A percentile compares a stretch with the other conserved stretches of the same genome.
These are phyloP conservation scores for Pyrrhoderma noxium DNA, from an alignment of 1,284 basidiomycete species.

Conservation along the genomic window DNA sequence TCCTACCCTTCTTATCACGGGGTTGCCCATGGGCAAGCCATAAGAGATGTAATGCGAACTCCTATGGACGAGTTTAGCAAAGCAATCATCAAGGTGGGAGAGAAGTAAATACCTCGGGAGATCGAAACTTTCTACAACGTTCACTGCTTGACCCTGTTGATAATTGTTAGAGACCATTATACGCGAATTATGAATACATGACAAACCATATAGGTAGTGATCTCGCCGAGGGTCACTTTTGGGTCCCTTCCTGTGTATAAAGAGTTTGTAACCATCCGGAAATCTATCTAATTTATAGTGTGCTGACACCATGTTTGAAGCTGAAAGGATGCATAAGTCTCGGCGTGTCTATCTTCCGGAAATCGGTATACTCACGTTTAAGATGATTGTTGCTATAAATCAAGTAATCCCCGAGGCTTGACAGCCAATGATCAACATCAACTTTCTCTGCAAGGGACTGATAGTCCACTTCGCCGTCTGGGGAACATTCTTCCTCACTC, in stretches of 20 bases:
- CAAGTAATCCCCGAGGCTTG: conserved; percentile 7
- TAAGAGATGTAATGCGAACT: conserved; percentile 16
- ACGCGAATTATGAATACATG: neutral
- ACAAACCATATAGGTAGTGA: conserved; percentile 14
- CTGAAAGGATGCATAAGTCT: too few species aligned
- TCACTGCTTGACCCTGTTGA: conserved; percentile 11
- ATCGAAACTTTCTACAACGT: conserved; percentile 10
- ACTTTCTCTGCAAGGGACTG: conserved; percentile 8
- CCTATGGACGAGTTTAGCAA: conserved; percentile 1
- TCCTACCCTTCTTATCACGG: conserved; percentile 1
- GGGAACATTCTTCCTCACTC: neutral
- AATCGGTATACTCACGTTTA: neutral
- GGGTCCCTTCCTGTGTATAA: conserved; percentile 9
- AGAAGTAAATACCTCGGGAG: conserved; percentile 6
- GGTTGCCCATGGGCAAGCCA: conserved; percentile 17
- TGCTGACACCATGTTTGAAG: too few species aligned
- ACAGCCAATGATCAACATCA: conserved; percentile 9
- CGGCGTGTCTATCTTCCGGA: too few species aligned
- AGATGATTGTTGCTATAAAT: conserved; percentile 9
- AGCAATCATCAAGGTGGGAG: neutral
- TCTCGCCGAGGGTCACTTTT: conserved; percentile 13
- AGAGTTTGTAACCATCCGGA: conserved; percentile 15
- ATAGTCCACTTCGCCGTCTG: conserved; percentile 3
- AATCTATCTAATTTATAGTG: conserved; percentile 7
- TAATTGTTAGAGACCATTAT: neutral